Conservation (phyloP, 75 land plant species). For the Sequoia sempervirens region DNA sequence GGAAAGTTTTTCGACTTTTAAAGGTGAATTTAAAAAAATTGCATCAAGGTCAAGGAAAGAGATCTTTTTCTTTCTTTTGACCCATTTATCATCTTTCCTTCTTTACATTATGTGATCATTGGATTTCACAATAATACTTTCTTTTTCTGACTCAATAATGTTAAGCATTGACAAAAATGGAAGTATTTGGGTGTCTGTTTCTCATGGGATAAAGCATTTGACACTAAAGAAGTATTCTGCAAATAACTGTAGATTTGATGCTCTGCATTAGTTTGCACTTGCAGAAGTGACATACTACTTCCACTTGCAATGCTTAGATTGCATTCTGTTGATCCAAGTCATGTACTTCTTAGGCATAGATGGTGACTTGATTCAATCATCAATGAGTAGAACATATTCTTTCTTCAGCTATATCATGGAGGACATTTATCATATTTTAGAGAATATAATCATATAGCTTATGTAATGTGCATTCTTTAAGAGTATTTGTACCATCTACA, state of each 20-base stretch:
- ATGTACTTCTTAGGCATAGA: not conserved
- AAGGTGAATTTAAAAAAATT: constrained; percentile 49
- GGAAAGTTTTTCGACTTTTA: constrained; percentile 91
- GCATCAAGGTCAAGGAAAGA: constrained; percentile 2
- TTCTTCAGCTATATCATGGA: not conserved
- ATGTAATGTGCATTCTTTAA: not conserved
- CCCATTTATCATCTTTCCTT: not conserved
- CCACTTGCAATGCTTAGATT: not conserved
- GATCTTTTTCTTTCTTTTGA: not conserved
- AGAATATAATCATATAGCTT: not conserved
- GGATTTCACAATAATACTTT: not conserved
- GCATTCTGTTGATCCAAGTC: not conserved
- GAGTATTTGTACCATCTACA: not conserved
- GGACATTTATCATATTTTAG: not conserved
- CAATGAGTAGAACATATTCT: not conserved
- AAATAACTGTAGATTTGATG: not conserved
- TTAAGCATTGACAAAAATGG: not conserved
- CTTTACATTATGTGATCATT: not conserved
- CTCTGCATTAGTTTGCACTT: not conserved
- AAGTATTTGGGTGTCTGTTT: not conserved
- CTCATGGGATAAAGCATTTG: not conserved
- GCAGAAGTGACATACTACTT: not conserved
- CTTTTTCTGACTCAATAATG: not conserved
- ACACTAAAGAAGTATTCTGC: not conserved
- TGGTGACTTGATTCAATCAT: not conserved